These are phyloP conservation scores for Betula pendula DNA, from an alignment of 306 rosid species.

Conservation along the genomic window DNA sequence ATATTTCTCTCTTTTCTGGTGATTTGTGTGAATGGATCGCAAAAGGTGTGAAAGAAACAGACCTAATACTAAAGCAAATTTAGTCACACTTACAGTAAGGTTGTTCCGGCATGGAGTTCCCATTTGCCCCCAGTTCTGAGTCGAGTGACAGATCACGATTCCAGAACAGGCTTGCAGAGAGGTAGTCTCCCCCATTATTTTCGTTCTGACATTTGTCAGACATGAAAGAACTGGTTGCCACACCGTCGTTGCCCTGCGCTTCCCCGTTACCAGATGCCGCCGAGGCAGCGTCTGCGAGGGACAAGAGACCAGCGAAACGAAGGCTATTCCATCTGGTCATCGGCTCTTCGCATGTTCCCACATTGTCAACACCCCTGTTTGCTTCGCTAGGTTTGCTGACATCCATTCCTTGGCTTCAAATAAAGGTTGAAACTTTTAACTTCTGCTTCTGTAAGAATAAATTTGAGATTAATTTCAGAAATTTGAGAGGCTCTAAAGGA, in stretches of 20 bases:
- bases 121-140: neutral
- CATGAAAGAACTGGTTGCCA: neutral
- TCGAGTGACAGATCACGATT: no score
- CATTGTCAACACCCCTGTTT: neutral
- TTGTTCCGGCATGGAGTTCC: neutral
- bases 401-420: slow-evolving; percentile 22
- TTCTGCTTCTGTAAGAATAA: neutral
- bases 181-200: no score
- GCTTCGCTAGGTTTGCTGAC: neutral
- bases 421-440: neutral
- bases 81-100: neutral
- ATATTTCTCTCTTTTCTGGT: neutral
- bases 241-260: no score
- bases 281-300: slow-evolving; percentile 4
- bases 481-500: neutral
- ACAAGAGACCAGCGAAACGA: neutral
- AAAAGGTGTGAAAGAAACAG: neutral
- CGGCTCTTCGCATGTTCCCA: neutral
- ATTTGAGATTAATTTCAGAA: neutral
- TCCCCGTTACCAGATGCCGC: neutral
- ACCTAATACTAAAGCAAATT: neutral
- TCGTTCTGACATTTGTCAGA: neutral
- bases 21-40: neutral
- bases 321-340: neutral
- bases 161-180: no score